Base-by-base conservation (phyloP, 2,329 filamentous ascomycete species). In the Penicillium sp. region DNA sequence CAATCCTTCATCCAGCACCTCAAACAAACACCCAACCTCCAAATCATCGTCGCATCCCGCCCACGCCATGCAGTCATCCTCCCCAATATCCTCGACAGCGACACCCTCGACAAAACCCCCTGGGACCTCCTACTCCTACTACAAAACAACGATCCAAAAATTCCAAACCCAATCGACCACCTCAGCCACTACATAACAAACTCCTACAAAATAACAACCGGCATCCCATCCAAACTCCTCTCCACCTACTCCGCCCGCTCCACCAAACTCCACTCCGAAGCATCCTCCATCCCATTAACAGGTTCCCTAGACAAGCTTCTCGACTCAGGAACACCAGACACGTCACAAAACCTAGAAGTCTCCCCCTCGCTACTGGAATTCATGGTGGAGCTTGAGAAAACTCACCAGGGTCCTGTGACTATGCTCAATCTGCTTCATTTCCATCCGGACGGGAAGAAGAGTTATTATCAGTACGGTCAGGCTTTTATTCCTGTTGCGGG, bases 401-500 rank as follows among this genome's bases (percentile, higher is more conserved):
- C 60, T 60, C 63, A 68, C 64, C 44, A 62, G 6, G 76, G 60
- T 2, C 67, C 82, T 0, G 78, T 84, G 1, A 80, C 78, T 1
- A 86, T 85, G 82, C 72, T 85, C 33, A 85, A 86, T 52, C 68
- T 85, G 3, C 73, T 86, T 4, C 72, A 81, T 33, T 85, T 86
- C 27, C 56, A 72, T 73, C 38, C 69, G 65, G 75, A 72, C 9
- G 75, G 72, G 52, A 81, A 82, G 58, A 66, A 68, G 23, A 70
- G 73, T 42, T 86, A 85, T 57, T 68, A 78, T 15, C 68, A 76
- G 41, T 85, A 86, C 62, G 82, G 82, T 3, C 69, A 69, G 58
- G 65, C 64, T 1, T 69, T 69, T 33, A 58, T 63, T 29, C 60
- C 67, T 12, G 76, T 82, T 35, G 82, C 81, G 0, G 66, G 68